A percentile compares a stretch with the other conserved stretches of the same genome.
phyloP scores from a whole-genome alignment of 139 green algal genomes.

The Auxenochlorella pyrenoidosa region DNA sequence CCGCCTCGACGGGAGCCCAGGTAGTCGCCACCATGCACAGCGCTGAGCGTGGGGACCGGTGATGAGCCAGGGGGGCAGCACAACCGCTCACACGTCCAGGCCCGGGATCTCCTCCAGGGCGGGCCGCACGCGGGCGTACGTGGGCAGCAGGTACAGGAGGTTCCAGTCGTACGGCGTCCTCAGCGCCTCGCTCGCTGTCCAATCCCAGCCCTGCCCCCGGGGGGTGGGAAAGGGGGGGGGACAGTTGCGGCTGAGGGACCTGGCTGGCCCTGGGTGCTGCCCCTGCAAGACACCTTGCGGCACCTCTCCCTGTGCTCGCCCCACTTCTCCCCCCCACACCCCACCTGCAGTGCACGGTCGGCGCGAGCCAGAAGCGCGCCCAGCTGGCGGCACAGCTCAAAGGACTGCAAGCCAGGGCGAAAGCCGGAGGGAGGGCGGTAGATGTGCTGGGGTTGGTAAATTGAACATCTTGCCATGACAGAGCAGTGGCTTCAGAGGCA shows the following conservation, averaged over 20 bases:
- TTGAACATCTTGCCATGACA: no score
- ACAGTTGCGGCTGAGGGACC: no score
- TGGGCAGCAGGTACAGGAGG: background rate
- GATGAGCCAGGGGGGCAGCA: background rate
- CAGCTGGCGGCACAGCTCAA: conserved; percentile 13
- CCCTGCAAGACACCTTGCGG: no score
- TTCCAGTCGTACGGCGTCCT: conserved; percentile 6
- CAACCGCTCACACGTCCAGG: conserved; percentile 4
- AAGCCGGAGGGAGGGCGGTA: background rate
- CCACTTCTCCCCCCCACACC: background rate
- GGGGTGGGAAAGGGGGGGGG: no score
- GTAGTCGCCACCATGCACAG: no score
- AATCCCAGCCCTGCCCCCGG: background rate
- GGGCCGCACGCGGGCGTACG: background rate
- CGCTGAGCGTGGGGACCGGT: no score
- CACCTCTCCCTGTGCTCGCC: no score
- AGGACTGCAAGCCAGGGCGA: background rate
- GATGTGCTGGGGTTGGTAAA: no score
- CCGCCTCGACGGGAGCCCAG: no score
- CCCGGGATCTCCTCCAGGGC: background rate
- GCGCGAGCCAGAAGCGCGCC: background rate
- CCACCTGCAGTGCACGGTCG: background rate
- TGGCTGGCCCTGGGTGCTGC: no score
- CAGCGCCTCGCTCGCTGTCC: background rate
- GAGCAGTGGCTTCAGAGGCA: no score